phyloP scores from a whole-genome alignment of 1,139 yeast species.

The Suhomyces yuchorum region DNA sequence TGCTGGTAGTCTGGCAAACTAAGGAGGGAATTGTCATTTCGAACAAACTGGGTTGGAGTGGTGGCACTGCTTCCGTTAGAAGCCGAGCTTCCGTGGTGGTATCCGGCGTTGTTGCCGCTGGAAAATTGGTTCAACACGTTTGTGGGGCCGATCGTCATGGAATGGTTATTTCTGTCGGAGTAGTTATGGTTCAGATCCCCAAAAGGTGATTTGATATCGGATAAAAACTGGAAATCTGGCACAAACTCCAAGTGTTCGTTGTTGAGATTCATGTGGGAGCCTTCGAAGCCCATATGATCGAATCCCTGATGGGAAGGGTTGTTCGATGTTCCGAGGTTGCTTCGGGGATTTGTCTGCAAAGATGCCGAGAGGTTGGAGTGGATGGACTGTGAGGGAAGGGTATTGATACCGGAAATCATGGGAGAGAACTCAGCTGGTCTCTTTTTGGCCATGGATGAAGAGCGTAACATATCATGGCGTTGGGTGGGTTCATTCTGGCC shows the following conservation, averaged over 20 bases:
- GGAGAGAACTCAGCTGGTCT: conserved; percentile 43
- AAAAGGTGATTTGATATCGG: neutral
- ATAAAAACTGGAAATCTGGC: conserved; percentile 6
- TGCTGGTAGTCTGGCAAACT: conserved; percentile 27
- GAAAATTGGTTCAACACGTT: conserved; percentile 13
- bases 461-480: conserved; percentile 12
- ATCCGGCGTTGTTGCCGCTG: neutral
- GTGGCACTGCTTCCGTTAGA: conserved; percentile 16
- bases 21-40: conserved; percentile 28
- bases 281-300: conserved; percentile 40
- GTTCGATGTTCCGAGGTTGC: neutral
- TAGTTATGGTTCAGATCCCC: neutral
- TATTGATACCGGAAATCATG: conserved; percentile 17
- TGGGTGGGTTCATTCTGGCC: conserved; percentile 33
- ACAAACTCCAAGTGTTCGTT: conserved; percentile 12
- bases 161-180: neutral
- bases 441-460: conserved; percentile 22
- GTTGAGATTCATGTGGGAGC: conserved; percentile 28
- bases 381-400: conserved; percentile 7
- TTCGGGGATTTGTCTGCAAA: conserved; percentile 12
- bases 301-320: conserved; percentile 14
- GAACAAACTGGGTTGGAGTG: conserved; percentile 21
- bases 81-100: conserved; percentile 12
- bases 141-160: conserved; percentile 14
- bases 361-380: conserved; percentile 23